A percentile compares a stretch with the other conserved stretches of the same genome.
phyloP scores from a whole-genome alignment of 2,329 filamentous ascomycete genomes.

The Pseudogymnoascus sp. region DNA sequence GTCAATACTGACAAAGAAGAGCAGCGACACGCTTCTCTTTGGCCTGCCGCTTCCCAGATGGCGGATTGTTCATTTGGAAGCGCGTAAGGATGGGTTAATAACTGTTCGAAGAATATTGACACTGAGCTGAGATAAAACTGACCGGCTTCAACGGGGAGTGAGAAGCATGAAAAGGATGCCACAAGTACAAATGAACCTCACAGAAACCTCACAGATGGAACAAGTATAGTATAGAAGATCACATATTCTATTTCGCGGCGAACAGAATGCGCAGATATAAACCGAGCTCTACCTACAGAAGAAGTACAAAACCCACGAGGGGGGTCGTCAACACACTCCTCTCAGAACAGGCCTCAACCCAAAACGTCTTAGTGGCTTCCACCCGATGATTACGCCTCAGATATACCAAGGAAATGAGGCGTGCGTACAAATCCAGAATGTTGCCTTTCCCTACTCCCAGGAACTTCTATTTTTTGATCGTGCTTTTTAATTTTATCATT shows the following conservation, averaged over 20 bases:
- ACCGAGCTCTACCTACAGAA: slow-evolving; percentile 14
- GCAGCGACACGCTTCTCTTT: slow-evolving; percentile 28
- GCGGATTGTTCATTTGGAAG: neutral
- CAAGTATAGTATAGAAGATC: neutral
- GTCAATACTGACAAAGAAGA: slow-evolving; percentile 26
- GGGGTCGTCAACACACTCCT: slow-evolving; percentile 11
- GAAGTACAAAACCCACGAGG: slow-evolving; percentile 14
- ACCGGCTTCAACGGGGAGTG: neutral
- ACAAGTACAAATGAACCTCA: neutral
- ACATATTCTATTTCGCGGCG: slow-evolving; percentile 17
- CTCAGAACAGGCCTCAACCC: slow-evolving; percentile 13
- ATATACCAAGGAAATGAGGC: slow-evolving; percentile 1
- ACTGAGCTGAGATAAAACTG: neutral
- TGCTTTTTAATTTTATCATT: neutral
- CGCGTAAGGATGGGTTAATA: neutral
- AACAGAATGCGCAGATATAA: slow-evolving; percentile 17
- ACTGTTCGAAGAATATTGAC: neutral
- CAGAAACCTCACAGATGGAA: slow-evolving; percentile 12
- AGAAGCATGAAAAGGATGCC: neutral
- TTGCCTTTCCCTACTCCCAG: neutral
- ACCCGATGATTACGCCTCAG: slow-evolving; percentile 14
- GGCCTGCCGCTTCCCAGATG: slow-evolving; percentile 14
- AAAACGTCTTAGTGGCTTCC: slow-evolving; percentile 15
- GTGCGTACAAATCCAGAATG: neutral
- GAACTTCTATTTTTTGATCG: neutral